Evolutionary conservation across 768 basidiomycete genomes (phyloP).

Genomic region (Leccinum olivaceopallidum): DNA sequence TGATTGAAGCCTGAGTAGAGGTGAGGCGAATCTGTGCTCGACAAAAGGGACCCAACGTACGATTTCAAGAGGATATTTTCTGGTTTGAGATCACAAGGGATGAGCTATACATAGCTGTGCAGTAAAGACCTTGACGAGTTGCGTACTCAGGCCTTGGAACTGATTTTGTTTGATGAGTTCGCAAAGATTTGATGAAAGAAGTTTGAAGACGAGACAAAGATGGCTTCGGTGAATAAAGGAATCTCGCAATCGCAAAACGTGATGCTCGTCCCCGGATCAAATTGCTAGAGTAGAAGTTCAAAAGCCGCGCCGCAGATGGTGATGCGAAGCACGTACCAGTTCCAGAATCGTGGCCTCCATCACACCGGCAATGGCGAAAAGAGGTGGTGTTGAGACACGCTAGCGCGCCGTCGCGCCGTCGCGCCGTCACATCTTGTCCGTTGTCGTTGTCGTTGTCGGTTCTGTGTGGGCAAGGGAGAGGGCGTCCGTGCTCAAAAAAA

Average conservation of each 20-base stretch:
- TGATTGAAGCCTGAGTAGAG: constrained; percentile 73
- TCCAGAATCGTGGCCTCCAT: constrained; percentile 99
- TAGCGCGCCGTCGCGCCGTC: too few species aligned
- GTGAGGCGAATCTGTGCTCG: background rate
- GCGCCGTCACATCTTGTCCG: too few species aligned
- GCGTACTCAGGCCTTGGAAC: constrained; percentile 95
- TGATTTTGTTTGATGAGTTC: constrained; percentile 99
- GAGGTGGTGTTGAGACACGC: too few species aligned
- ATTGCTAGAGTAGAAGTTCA: constrained; percentile 52
- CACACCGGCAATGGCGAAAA: constrained; percentile 50
- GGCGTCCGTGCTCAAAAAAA: too few species aligned
- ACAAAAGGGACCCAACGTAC: constrained; percentile 41
- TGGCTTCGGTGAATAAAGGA: constrained; percentile 97
- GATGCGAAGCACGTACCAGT: constrained; percentile 58
- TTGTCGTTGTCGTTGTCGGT: too few species aligned
- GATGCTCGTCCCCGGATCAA: constrained; percentile 92
- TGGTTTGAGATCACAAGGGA: constrained; percentile 98
- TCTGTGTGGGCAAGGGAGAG: too few species aligned
- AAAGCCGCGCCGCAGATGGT: background rate
- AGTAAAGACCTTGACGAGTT: constrained; percentile 98
- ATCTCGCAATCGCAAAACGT: constrained; percentile 92
- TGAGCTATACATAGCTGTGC: constrained; percentile 93
- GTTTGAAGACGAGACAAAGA: constrained; percentile 96
- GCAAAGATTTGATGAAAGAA: constrained; percentile 95
- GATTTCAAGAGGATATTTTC: constrained; percentile 98